Conservation (phyloP, 768 basidiomycete genomes). For the Holtermanniella nyarrowii region DNA sequence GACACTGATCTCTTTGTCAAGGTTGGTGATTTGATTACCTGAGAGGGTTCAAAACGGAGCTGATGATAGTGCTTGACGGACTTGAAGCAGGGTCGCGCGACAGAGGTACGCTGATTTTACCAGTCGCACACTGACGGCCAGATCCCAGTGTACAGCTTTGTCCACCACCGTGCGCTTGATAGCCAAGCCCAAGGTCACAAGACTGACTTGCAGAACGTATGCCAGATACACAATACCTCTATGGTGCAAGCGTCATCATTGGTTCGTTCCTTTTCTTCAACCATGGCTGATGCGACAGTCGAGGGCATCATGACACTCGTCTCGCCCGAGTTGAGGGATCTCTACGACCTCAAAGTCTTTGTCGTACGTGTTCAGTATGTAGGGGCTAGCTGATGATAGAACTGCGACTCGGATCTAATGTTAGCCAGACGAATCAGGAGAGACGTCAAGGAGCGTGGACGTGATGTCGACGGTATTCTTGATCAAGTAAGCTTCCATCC, state of each 20-base stretch:
- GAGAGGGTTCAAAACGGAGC: background rate
- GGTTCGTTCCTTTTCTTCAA: slow-evolving; percentile 27
- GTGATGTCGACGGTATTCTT: slow-evolving; percentile 74
- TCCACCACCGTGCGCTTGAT: slow-evolving; percentile 67
- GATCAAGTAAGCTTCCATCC: slow-evolving; percentile 51
- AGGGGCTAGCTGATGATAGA: slow-evolving; percentile 10
- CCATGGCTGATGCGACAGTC: slow-evolving; percentile 42
- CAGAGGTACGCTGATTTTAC: slow-evolving; percentile 21
- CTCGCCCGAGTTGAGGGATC: slow-evolving; percentile 60
- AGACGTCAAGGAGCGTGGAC: slow-evolving; percentile 76
- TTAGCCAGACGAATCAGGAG: slow-evolving; percentile 81
- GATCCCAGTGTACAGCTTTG: slow-evolving; percentile 91
- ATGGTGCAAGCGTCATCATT: slow-evolving; percentile 87
- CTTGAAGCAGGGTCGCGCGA: slow-evolving; percentile 67
- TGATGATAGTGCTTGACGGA: slow-evolving; percentile 63
- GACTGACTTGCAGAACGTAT: slow-evolving; percentile 29
- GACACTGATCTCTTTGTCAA: slow-evolving; percentile 78
- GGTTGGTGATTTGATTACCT: slow-evolving; percentile 44
- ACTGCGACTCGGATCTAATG: slow-evolving; percentile 83
- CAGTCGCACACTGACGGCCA: slow-evolving; percentile 40
- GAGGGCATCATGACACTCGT: slow-evolving; percentile 89
- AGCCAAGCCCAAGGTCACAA: slow-evolving; percentile 44
- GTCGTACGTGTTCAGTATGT: slow-evolving; percentile 16
- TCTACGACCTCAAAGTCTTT: slow-evolving; percentile 80
- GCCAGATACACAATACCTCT: slow-evolving; percentile 60